A percentile compares a stretch with the other conserved stretches of the same genome.
Conservation (phyloP, 164 flowering plant species). For the Tinospora cordifolia region DNA sequence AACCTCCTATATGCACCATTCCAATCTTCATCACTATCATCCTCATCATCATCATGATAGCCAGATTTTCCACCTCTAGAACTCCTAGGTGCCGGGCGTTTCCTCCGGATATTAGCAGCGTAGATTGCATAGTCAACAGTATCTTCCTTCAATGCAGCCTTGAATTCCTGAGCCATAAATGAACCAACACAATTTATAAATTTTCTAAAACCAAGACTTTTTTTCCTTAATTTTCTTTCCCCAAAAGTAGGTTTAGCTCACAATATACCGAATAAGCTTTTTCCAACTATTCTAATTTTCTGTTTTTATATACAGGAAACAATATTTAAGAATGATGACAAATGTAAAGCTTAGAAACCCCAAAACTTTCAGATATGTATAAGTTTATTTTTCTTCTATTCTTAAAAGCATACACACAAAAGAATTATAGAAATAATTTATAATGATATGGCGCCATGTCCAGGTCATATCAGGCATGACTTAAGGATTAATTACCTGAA, state of each 20-base stretch:
- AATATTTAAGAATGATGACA: no score
- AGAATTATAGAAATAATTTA: neutral
- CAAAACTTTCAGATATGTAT: no score
- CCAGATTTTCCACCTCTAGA: constrained; percentile 31
- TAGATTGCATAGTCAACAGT: constrained; percentile 71
- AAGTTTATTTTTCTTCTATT: no score
- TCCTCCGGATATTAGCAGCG: constrained; percentile 65
- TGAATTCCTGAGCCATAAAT: constrained; percentile 54
- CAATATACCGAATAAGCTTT: no score
- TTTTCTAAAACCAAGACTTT: no score
- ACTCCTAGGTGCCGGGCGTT: constrained; percentile 56
- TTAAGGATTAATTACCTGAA: neutral
- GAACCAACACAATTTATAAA: no score
- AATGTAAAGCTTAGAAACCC: no score
- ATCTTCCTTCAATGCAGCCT: constrained; percentile 79
- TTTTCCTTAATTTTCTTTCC: no score
- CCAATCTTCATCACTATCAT: constrained; percentile 43
- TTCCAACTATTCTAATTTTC: no score
- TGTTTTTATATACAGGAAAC: no score
- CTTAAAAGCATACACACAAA: no score
- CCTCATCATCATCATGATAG: constrained; percentile 37
- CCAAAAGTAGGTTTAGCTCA: no score
- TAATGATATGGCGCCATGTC: neutral
- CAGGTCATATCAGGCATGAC: neutral
- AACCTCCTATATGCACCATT: constrained; percentile 31